Evolutionary conservation across 768 basidiomycete species (phyloP).

Genomic region (Suillus cothurnatus): DNA sequence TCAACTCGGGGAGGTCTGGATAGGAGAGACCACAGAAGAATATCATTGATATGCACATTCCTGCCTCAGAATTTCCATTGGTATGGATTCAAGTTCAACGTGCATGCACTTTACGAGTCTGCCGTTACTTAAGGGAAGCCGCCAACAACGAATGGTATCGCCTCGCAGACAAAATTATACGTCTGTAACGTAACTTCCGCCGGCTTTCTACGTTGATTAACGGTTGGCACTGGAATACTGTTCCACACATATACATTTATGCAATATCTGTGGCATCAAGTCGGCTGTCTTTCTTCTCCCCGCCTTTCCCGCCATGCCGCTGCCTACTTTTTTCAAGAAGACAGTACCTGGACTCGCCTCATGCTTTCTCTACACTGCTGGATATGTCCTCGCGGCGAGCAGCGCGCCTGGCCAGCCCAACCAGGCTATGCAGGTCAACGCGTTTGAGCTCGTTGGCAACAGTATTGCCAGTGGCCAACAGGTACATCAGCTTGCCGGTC

Average conservation of each 20-base stretch:
- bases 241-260: neutral
- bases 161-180: neutral
- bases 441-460: constrained; percentile 69
- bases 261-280: neutral
- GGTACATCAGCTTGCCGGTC: constrained; percentile 37
- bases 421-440: constrained; percentile 45
- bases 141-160: neutral
- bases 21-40: too few relatives aligned
- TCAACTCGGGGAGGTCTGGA: too few relatives aligned
- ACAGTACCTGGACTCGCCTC: constrained; percentile 1
- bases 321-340: neutral
- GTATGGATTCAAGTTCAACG: neutral
- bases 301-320: neutral
- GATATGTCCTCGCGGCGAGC: neutral
- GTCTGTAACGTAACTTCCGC: neutral
- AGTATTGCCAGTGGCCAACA: constrained; percentile 80
- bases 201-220: neutral
- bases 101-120: neutral
- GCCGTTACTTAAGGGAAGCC: neutral
- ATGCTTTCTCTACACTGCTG: constrained; percentile 10
- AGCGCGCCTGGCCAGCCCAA: constrained; percentile 52
- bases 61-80: neutral
- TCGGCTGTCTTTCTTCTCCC: neutral
- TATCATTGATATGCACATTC: neutral
- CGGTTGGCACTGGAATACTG: constrained; percentile 7